Percentiles rank a stretch among this genome's conserved stretches.
Conservation (phyloP, 208 protist species). For the Blechomonas ayalai region DNA sequence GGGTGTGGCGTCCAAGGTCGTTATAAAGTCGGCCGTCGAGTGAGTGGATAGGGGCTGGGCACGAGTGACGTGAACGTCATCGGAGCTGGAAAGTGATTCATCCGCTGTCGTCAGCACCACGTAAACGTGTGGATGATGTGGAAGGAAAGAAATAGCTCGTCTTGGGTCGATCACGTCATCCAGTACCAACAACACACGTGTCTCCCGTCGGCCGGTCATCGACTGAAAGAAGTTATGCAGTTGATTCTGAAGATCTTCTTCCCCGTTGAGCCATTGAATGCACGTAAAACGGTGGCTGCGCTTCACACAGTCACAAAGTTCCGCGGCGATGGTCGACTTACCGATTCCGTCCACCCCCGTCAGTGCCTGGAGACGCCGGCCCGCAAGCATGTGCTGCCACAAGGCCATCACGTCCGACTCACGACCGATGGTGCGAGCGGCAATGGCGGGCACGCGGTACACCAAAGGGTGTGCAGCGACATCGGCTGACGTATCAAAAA, state of each 20-base stretch:
- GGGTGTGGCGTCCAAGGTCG: conserved; percentile 14
- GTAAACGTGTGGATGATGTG: conserved; percentile 57
- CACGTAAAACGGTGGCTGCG: conserved; percentile 76
- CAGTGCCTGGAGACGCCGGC: conserved; percentile 60
- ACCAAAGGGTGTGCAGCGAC: conserved; percentile 59
- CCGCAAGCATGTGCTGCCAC: conserved; percentile 77
- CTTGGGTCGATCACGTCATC: conserved; percentile 46
- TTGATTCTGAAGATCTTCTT: conserved; percentile 16
- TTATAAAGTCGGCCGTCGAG: conserved; percentile 24
- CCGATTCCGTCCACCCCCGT: conserved; percentile 74
- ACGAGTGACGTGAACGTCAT: conserved; percentile 17
- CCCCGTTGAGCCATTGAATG: conserved; percentile 79
- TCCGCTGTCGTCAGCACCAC: conserved; percentile 53
- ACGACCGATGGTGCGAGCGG: conserved; percentile 43
- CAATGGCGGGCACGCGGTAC: conserved; percentile 54
- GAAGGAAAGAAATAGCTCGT: conserved; percentile 20
- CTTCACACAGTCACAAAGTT: conserved; percentile 68
- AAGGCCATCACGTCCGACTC: conserved; percentile 58
- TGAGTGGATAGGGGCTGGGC: conserved; percentile 24
- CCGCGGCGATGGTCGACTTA: conserved; percentile 78
- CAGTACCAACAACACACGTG: conserved; percentile 75
- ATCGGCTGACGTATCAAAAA: too few relatives aligned
- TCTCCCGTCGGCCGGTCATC: conserved; percentile 70
- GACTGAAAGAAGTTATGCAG: conserved; percentile 60
- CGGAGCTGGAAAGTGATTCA: too few relatives aligned